Evolutionary conservation across 1,139 yeast genomes (phyloP), one percentile per base, ranked within the genome.

Genomic region (Yamadazyma dendronema): DNA sequence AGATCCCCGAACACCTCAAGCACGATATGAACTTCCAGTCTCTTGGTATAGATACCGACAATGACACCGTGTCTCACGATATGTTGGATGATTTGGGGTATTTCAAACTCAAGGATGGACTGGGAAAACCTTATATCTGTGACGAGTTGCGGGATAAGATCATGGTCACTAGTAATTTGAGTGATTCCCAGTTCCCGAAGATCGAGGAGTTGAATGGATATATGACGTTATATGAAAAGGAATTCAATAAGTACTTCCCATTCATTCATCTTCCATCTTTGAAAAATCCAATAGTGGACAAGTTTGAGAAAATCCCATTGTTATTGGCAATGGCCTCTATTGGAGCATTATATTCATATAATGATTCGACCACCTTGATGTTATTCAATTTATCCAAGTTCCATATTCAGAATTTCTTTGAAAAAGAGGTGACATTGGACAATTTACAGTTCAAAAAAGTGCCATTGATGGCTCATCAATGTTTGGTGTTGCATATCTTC

Each of bases 391-490:
- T 88, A 37, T 79, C 95, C 9, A 77, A 92, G 54, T 81, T 77
- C 48, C 82, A 86, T 49, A 82, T 87, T 42, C 94, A 86, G 53
- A 79, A 79, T 45, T 82, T 79, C 50, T 74, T 88, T 62, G 95
- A 86, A 52, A 71, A 73, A 35, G 72, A 67, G 40, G 61, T 66
- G 17, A 69, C 76, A 12, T 54, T 65, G 34, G 72, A 71, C 45
- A 71, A 67, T 41, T 52, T 67, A 35, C 74, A 73, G 43, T 76
- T 77, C 52, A 77, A 79, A 46, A 74, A 76, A 34, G 86, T 88
- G 1, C 96, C 96, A 2, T 59, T 88, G 35, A 85, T 92, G 88
- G 75, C 89, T n/a, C 85, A 88, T 36, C 97, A 90, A 57, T 79
- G 94, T 36, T 74, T 87, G 57, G 81, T 87, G 4, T 67, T 90